Base-by-base conservation (phyloP, 2,329 filamentous ascomycete genomes). In the Chrysoporthe austroafricana region DNA sequence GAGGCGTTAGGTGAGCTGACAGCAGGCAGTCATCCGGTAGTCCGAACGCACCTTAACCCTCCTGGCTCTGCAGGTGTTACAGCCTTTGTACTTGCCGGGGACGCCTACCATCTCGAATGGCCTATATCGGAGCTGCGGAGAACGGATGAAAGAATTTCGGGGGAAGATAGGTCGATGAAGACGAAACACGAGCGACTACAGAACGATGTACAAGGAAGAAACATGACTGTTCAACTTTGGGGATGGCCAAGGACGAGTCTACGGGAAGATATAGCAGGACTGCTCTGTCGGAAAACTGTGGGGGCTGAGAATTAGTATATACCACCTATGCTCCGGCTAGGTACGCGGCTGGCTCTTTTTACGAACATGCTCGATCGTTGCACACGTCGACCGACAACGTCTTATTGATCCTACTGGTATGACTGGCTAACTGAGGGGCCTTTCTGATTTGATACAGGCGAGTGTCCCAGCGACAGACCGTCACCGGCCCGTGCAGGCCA, bases 71-170 rank as follows among this genome's bases (percentile, higher is more conserved):
- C 87, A 89, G 36, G 87, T 89, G 76, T 88, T 86, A 77, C 87
- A 89, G 48, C 86, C 87, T 76, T 88, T 88, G 75, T 86, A 89
- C 76, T 88, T 89, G 63, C 87, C 87, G 48, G 86, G 83, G 67
- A 89, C 86, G 64, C 87, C 87, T 71, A 88, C 86, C 86, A 88
- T 88, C 46, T 66, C 60, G 56, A 52, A 11, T 13, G 13, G 18
- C 43, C 48, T 44, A 39, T 63, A 62, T 32, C 50, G 56, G 54
- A 44, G 44, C 32, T 14, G 3, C n/a, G 44, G 14, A 52, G 14
- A 52, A 43, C 18, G 26, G 63, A 46, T 3, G 54, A n/a, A 9
- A n/a, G n/a, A 11, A 6, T 11, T n/a, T 8, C 34, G 34, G 39
- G 34, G 16, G 9, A 4, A 4, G 1, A n/a, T 4, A 18, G 11